Conservation (phyloP, 257 asterid species). For the Forsythia suspensa region DNA sequence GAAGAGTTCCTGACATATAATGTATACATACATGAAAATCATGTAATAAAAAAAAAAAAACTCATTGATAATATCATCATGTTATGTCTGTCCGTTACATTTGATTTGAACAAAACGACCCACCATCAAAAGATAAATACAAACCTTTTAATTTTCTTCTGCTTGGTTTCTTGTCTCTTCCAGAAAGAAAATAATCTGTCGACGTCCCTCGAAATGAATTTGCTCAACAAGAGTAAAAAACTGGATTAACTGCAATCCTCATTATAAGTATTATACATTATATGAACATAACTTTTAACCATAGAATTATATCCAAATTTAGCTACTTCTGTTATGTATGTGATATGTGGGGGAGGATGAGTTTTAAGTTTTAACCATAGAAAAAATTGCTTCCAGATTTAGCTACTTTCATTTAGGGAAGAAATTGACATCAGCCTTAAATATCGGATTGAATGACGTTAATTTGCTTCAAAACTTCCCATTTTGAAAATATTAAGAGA, state of each 20-base stretch:
- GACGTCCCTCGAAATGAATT: neutral
- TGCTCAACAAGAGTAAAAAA: neutral
- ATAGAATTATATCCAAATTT: neutral
- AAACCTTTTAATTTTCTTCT: neutral
- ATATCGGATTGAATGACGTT: neutral
- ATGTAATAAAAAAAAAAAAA: neutral
- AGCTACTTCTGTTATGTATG: neutral
- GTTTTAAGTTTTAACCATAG: neutral
- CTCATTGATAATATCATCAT: neutral
- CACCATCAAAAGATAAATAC: neutral
- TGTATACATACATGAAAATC: neutral
- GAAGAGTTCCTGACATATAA: slow-evolving; percentile 9
- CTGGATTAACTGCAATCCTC: neutral
- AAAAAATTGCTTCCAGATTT: neutral
- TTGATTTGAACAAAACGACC: neutral
- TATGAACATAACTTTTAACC: neutral
- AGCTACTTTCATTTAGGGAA: neutral
- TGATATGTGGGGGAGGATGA: neutral
- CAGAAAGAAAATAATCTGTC: neutral
- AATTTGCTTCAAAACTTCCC: neutral
- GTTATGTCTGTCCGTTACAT: neutral
- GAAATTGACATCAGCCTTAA: neutral
- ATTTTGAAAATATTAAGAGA: too few relatives aligned
- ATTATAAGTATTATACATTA: neutral
- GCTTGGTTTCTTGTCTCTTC: neutral